These are phyloP conservation scores for Escallonia rubra DNA, from an alignment of 129 eudicot species.

Conservation along the genomic window DNA sequence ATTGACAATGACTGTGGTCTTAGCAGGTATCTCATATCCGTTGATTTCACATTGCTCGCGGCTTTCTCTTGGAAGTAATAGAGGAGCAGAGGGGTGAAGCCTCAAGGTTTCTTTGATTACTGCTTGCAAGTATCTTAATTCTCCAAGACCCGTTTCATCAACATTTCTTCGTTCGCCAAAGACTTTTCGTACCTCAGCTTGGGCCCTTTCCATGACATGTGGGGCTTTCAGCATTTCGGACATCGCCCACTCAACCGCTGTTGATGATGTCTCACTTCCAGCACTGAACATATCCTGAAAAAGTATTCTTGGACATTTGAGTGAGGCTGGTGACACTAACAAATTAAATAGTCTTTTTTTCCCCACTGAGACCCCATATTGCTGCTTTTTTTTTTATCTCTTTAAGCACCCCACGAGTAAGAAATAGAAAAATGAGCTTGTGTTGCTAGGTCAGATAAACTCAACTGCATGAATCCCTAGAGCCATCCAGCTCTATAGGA, in stretches of 20 bases:
- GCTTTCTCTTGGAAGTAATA: conserved; percentile 11
- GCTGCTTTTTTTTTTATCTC: no score
- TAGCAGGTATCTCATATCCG: conserved; percentile 10
- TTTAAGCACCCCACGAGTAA: no score
- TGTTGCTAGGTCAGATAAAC: no score
- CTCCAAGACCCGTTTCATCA: not conserved
- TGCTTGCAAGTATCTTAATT: conserved; percentile 3
- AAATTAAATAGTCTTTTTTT: no score
- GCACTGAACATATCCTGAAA: conserved; percentile 6
- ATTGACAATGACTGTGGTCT: conserved; percentile 12
- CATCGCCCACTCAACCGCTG: conserved; percentile 2
- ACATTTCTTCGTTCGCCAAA: not conserved
- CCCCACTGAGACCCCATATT: not conserved
- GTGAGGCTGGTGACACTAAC: not conserved
- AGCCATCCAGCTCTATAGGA: no score
- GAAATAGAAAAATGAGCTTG: not conserved
- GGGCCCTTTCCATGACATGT: conserved; percentile 3
- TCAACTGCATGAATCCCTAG: no score
- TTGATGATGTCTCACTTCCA: conserved; percentile 12
- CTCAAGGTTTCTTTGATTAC: conserved; percentile 9
- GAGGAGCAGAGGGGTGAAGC: conserved; percentile 11
- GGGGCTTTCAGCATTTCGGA: conserved; percentile 13
- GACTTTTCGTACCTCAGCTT: conserved; percentile 12
- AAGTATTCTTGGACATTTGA: not conserved
- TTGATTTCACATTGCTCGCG: conserved; percentile 8